Conservation (phyloP, 179 eudicot species). For the Camellia oleifera region DNA sequence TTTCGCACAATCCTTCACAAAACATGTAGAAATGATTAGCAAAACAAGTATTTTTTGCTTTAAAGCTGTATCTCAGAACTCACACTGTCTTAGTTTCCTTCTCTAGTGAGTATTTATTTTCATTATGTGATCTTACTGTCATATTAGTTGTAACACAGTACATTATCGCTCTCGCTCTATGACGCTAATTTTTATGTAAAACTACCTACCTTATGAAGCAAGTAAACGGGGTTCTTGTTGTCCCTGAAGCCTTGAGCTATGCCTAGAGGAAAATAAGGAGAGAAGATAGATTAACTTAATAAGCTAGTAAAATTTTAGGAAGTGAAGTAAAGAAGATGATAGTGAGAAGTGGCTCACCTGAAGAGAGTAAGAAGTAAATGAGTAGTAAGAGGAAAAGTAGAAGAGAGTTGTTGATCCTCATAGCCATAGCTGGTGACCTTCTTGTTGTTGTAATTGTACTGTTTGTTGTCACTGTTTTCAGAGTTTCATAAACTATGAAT, state of each 20-base stretch:
- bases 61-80: neutral
- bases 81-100: too few species aligned
- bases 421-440: constrained; percentile 19
- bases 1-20: constrained; percentile 32
- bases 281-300: neutral
- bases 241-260: constrained; percentile 15
- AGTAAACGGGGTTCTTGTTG: neutral
- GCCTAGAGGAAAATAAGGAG: constrained; percentile 13
- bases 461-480: neutral
- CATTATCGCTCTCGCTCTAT: too few species aligned
- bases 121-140: neutral
- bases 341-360: constrained; percentile 18
- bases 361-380: constrained; percentile 16
- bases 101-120: too few species aligned
- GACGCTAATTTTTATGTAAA: neutral
- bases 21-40: neutral
- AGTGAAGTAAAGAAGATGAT: neutral
- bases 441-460: too few species aligned
- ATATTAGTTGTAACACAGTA: too few species aligned
- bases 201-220: constrained; percentile 20
- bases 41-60: neutral
- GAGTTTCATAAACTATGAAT: neutral
- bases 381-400: constrained; percentile 27
- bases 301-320: neutral
- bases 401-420: constrained; percentile 21